Evolutionary conservation across 2,329 filamentous ascomycete genomes (phyloP).

Genomic region (Talaromyces sp.): DNA sequence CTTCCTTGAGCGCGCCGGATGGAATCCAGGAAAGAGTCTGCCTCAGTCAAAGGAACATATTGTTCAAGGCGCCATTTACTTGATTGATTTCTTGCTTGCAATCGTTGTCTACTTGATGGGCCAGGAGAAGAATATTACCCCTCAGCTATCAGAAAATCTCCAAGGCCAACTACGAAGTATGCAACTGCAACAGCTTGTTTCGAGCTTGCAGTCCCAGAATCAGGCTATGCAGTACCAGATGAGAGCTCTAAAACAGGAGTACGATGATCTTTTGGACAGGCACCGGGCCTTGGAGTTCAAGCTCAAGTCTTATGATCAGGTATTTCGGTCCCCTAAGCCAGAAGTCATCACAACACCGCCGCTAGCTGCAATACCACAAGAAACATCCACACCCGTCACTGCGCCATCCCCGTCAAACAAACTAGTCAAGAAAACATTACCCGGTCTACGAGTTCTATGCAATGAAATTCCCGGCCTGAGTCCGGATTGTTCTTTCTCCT

Average conservation of each 20-base stretch:
- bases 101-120: conserved; percentile 36
- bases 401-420: not conserved
- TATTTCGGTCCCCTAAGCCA: conserved; percentile 36
- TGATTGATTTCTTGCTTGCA: conserved; percentile 39
- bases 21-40: conserved; percentile 39
- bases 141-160: conserved; percentile 37
- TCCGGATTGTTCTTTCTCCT: conserved; percentile 23
- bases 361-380: conserved; percentile 23
- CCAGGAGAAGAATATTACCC: conserved; percentile 34
- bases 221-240: conserved; percentile 34
- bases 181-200: conserved; percentile 36
- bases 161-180: conserved; percentile 39
- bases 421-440: conserved; percentile 31
- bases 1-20: conserved; percentile 39
- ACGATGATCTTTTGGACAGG: conserved; percentile 33
- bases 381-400: conserved; percentile 13
- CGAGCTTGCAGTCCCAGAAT: conserved; percentile 36
- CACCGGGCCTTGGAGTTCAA: conserved; percentile 38
- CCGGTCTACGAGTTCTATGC: conserved; percentile 35
- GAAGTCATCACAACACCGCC: conserved; percentile 29
- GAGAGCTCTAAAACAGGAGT: conserved; percentile 34
- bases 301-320: conserved; percentile 37
- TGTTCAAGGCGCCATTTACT: conserved; percentile 36
- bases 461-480: conserved; percentile 29
- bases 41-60: conserved; percentile 43